A percentile compares a stretch with the other conserved stretches of the same genome.
Evolutionary conservation across 352 stramenopile species (phyloP).

Genomic region (Globisporangium emineosum): DNA sequence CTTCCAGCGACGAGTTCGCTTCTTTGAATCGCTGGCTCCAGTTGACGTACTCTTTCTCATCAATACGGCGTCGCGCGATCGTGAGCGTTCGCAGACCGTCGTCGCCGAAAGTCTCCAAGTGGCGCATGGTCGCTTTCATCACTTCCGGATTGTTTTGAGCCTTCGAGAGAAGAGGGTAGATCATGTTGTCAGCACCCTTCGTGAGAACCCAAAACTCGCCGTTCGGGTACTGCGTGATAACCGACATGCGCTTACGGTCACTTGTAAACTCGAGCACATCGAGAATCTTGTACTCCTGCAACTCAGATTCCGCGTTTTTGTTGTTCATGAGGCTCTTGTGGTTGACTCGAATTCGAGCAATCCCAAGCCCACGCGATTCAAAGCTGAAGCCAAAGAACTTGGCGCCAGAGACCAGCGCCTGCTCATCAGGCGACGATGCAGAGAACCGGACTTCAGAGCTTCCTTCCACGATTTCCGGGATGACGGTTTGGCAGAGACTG

Average conservation of each 20-base stretch:
- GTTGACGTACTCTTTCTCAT: conserved; percentile 49
- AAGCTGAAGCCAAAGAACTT: conserved; percentile 81
- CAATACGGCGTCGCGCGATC: conserved; percentile 59
- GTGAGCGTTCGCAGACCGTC: conserved; percentile 85
- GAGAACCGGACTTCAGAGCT: conserved; percentile 59
- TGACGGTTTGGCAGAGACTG: conserved; percentile 79
- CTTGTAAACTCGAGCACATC: conserved; percentile 97
- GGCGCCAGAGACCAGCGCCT: conserved; percentile 86
- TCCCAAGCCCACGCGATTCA: conserved; percentile 55
- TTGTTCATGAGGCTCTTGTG: conserved; percentile 41
- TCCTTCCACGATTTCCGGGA: conserved; percentile 53
- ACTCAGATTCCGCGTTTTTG: conserved; percentile 30
- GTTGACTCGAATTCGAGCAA: conserved; percentile 57
- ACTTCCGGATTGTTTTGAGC: conserved; percentile 52
- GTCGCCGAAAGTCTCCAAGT: conserved; percentile 79
- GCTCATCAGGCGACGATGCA: conserved; percentile 84
- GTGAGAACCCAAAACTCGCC: conserved; percentile 66
- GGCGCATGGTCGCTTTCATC: conserved; percentile 51
- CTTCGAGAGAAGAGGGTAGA: conserved; percentile 78
- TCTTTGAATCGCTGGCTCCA: conserved; percentile 69
- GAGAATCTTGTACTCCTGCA: conserved; percentile 82
- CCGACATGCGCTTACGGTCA: conserved; percentile 77
- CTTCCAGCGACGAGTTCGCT: conserved; percentile 64
- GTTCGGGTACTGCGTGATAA: conserved; percentile 70
- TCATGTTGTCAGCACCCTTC: conserved; percentile 93